Evolutionary conservation across 1,284 basidiomycete species (phyloP).

Genomic region (Blastosporella zonata): DNA sequence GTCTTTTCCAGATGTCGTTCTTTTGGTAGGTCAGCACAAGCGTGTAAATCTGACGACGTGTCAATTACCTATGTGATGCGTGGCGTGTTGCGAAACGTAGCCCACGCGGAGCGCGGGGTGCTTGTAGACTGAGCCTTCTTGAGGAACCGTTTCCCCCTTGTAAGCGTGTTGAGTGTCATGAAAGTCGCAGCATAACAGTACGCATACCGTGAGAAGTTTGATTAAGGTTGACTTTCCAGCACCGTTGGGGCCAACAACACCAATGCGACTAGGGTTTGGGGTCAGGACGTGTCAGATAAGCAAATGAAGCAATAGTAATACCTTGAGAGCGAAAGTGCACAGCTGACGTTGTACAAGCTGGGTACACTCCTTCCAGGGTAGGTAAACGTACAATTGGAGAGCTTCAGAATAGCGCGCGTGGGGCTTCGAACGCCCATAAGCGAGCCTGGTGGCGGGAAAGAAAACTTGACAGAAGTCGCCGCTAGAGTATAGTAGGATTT

Average conservation of each 20-base stretch:
- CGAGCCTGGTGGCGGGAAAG: constrained; percentile 94
- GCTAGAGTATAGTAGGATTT: constrained; percentile 97
- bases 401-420: constrained; percentile 95
- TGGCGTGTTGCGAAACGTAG: constrained; percentile 98
- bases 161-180: constrained; percentile 11
- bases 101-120: constrained; percentile 95
- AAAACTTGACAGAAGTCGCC: constrained; percentile 93
- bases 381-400: constrained; percentile 90
- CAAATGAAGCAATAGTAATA: constrained; percentile 32
- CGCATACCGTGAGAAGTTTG: constrained; percentile 83
- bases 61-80: constrained; percentile 80
- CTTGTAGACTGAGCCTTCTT: constrained; percentile 93
- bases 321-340: constrained; percentile 90
- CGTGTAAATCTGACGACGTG: not conserved
- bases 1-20: constrained; percentile 95
- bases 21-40: constrained; percentile 26
- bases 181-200: constrained; percentile 4
- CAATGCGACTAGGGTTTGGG: constrained; percentile 65
- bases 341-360: constrained; percentile 86
- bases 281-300: not conserved
- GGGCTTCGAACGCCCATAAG: constrained; percentile 97
- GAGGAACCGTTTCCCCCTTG: constrained; percentile 90
- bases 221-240: constrained; percentile 97
- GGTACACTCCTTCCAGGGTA: constrained; percentile 88
- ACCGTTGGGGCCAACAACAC: constrained; percentile 89